These are phyloP conservation scores for Recurvomyces mirabilis DNA, from an alignment of 495 filamentous ascomycete species.

Conservation along the genomic window DNA sequence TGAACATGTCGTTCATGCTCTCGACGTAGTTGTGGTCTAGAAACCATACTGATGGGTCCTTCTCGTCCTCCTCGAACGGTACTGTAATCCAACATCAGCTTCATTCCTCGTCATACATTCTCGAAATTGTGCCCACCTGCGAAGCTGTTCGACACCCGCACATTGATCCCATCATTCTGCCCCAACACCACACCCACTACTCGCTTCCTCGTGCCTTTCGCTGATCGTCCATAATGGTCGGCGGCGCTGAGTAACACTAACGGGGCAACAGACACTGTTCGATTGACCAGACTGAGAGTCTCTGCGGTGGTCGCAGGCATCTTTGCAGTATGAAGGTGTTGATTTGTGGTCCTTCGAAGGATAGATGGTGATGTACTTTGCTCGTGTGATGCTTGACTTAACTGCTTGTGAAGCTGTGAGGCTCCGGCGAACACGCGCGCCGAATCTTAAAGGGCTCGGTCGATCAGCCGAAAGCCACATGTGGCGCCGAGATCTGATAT, in stretches of 20 bases:
- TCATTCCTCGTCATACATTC: neutral
- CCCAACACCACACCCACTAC: conserved; percentile 93
- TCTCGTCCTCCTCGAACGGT: conserved; percentile 97
- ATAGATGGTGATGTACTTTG: neutral
- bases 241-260: conserved; percentile 95
- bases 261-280: conserved; percentile 92
- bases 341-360: conserved; percentile 15
- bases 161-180: conserved; percentile 88
- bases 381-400: neutral
- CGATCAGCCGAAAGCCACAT: too few relatives aligned
- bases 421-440: too few relatives aligned
- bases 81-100: conserved; percentile 42
- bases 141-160: conserved; percentile 97
- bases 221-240: conserved; percentile 94
- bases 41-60: conserved; percentile 98
- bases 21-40: conserved; percentile 99
- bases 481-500: too few relatives aligned
- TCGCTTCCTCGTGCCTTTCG: conserved; percentile 80
- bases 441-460: too few relatives aligned
- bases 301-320: conserved; percentile 96
- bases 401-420: too few relatives aligned
- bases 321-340: conserved; percentile 22
- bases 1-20: conserved; percentile 99
- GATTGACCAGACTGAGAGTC: conserved; percentile 79
- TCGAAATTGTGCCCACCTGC: conserved; percentile 51